A percentile compares a stretch with the other conserved stretches of the same genome.
Evolutionary conservation across 2,329 filamentous ascomycete species (phyloP).

Genomic region (Graphilbum fragrans): DNA sequence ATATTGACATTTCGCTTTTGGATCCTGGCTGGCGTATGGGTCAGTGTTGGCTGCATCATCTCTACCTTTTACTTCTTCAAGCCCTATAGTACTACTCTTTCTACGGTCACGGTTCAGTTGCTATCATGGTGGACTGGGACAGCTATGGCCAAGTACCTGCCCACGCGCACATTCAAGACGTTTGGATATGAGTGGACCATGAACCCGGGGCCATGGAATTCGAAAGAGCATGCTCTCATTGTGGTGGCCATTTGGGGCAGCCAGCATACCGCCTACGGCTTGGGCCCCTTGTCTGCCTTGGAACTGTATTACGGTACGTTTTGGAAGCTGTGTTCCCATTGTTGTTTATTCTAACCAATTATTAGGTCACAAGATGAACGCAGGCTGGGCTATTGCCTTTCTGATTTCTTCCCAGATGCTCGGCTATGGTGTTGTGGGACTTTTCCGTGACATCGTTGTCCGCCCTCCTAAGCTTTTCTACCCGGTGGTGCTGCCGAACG

Average conservation of each 20-base stretch:
- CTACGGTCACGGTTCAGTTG: constrained; percentile 18
- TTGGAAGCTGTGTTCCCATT: too few species aligned
- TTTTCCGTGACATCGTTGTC: constrained; percentile 17
- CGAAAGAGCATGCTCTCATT: constrained; percentile 20
- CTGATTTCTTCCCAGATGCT: constrained; percentile 18
- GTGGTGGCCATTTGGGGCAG: constrained; percentile 20
- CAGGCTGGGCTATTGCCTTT: constrained; percentile 17
- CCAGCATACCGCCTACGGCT: constrained; percentile 15
- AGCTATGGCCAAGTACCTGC: constrained; percentile 15
- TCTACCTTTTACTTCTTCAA: constrained; percentile 21
- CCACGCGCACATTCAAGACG: constrained; percentile 12
- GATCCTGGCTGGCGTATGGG: constrained; percentile 19
- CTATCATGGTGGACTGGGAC: constrained; percentile 20
- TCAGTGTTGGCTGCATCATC: constrained; percentile 16
- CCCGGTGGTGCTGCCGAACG: constrained; percentile 17
- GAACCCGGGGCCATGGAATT: constrained; percentile 20
- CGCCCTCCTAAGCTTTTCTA: constrained; percentile 19
- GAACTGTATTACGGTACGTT: constrained; percentile 15
- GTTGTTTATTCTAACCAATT: too few species aligned
- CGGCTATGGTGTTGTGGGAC: constrained; percentile 17
- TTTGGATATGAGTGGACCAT: constrained; percentile 18
- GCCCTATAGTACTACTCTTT: constrained; percentile 15
- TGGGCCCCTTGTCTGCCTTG: constrained; percentile 17
- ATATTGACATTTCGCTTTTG: constrained; percentile 21
- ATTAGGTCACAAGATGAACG: constrained; percentile 9